phyloP scores from a whole-genome alignment of 805 yeast genomes.

The Lachancea mirantina region DNA sequence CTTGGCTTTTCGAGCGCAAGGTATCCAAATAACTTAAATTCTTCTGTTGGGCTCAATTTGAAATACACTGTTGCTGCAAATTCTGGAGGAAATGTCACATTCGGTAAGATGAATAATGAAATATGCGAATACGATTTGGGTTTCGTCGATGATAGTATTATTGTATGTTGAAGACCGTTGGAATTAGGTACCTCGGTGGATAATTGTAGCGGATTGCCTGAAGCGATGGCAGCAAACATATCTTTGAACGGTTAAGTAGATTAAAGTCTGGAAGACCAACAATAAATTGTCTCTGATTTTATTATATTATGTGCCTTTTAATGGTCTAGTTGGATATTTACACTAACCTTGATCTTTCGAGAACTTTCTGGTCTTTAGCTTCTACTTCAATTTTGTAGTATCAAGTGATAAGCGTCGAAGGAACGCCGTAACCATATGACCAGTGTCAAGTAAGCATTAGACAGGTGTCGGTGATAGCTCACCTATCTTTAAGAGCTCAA shows the following conservation, averaged over 20 bases:
- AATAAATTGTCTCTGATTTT: neutral
- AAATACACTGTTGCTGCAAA: conserved; percentile 83
- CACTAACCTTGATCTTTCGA: conserved; percentile 1
- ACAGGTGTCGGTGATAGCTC: too few relatives aligned
- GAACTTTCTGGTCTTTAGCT: neutral
- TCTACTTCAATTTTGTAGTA: conserved; percentile 2
- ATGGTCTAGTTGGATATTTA: neutral
- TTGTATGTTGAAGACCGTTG: conserved; percentile 32
- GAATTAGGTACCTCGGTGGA: conserved; percentile 34
- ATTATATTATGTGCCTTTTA: neutral
- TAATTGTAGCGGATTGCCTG: conserved; percentile 33
- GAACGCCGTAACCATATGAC: too few relatives aligned
- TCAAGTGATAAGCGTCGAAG: too few relatives aligned
- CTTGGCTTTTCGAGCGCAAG: conserved; percentile 67
- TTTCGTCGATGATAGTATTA: conserved; percentile 30
- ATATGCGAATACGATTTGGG: conserved; percentile 52
- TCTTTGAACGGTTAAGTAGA: neutral
- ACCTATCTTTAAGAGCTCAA: neutral
- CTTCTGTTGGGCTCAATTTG: conserved; percentile 56
- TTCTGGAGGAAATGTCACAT: conserved; percentile 59
- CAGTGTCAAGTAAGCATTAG: too few relatives aligned
- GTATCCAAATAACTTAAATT: conserved; percentile 62
- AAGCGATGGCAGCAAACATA: conserved; percentile 36
- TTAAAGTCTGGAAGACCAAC: neutral
- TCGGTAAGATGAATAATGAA: conserved; percentile 80